Percentiles rank a stretch among this genome's conserved stretches.
Evolutionary conservation across 1,284 basidiomycete genomes (phyloP).

Genomic region (Salmacisia buchloeana): DNA sequence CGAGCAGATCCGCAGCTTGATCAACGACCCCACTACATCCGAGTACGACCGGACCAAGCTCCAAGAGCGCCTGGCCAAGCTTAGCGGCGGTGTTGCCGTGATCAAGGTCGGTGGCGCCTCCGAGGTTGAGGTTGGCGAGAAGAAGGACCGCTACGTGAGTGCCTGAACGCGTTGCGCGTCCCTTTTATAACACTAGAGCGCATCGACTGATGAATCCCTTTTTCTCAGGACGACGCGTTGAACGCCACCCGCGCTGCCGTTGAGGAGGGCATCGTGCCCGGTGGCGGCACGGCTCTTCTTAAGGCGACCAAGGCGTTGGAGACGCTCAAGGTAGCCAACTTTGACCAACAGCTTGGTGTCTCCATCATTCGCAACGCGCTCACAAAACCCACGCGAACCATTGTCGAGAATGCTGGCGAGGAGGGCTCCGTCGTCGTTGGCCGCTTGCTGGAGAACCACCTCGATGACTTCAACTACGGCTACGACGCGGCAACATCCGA

Average conservation of each 20-base stretch:
- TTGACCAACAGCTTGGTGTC: constrained; percentile 95
- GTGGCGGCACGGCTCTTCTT: constrained; percentile 83
- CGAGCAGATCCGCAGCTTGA: constrained; percentile 84
- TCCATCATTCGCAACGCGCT: constrained; percentile 85
- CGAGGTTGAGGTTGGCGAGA: constrained; percentile 97
- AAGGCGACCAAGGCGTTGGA: constrained; percentile 81
- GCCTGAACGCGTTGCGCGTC: no score
- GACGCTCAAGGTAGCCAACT: constrained; percentile 77
- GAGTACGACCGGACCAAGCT: constrained; percentile 94
- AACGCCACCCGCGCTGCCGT: constrained; percentile 96
- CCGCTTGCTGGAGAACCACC: constrained; percentile 50
- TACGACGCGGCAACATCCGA: constrained; percentile 88
- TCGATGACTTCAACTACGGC: constrained; percentile 55
- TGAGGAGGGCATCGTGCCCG: constrained; percentile 87
- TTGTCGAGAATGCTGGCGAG: constrained; percentile 90
- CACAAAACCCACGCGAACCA: constrained; percentile 71
- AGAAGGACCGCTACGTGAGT: constrained; percentile 83
- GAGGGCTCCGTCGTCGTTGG: constrained; percentile 91
- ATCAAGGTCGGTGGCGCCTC: constrained; percentile 92
- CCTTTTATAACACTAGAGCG: neutral
- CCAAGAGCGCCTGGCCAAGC: constrained; percentile 93
- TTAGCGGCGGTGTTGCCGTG: constrained; percentile 91
- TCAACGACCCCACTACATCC: constrained; percentile 76
- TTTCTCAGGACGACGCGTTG: constrained; percentile 73
- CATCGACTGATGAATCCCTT: neutral